Evolutionary conservation across 2,329 filamentous ascomycete species (phyloP), one percentile per base, ranked within the genome.

Genomic region (Keithomyces neogunnii): DNA sequence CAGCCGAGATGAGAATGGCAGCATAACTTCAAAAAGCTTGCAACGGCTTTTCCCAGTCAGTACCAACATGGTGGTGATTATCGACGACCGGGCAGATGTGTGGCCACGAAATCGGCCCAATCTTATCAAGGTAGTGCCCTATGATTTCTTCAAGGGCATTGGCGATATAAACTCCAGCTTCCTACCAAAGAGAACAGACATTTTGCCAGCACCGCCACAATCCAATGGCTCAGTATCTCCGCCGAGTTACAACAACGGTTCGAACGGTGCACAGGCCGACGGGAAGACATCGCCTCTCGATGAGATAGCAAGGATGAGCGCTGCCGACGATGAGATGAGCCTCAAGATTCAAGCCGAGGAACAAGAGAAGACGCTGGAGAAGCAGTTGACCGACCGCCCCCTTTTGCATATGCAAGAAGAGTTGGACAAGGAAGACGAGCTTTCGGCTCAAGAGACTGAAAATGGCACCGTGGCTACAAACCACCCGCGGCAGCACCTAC

Each of bases 111-210:
- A 96, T 77, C 86, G 87, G 59, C 81, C 87, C 4, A 96, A 99
- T 62, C 78, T 99, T 36, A 89, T 99, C 71, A 96, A 95, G 66
- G 93, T 99, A 35, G 84, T 85, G 1, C 89, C 92, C 0, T 99
- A 96, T 66, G 92, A 97, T 66, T 99, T 99, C 70, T 99, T 97
- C 72, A 89, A 95, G 52, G 93, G 93, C 13, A 96, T 96, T 56
- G 93, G 93, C 55, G 93, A 99, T 68, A 99, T 99, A 74, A 99
- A 99, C 72, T 95, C 92, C 10, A 96, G 89, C 64, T 99, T 97
- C 64, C 69, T 99, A 49, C 93, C 93, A 0, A 95, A 95, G 67
- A 83, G 78, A 53, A 69, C 79, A 59, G 76, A 84, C 60, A 67
- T 80, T 30, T 55, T 78, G 5, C 67, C 72, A 0, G 59, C 62